Evolutionary conservation across 257 asterid genomes (phyloP).

Genomic region (Przewalskia tangutica): DNA sequence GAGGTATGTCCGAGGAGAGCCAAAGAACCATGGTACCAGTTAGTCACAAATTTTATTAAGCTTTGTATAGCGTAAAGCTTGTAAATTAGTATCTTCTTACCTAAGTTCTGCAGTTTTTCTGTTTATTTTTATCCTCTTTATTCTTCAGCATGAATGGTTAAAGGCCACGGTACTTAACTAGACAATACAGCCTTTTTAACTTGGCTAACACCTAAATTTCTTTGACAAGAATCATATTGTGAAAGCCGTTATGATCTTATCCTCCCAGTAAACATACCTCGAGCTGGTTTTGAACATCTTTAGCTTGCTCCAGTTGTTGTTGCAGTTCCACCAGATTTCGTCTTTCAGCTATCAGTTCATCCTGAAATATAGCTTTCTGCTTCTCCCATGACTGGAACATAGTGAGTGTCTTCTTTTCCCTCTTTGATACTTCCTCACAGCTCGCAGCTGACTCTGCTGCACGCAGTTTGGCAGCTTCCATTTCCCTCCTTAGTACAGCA

Average conservation of each 20-base stretch:
- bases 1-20: background rate
- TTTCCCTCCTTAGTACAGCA: conserved; percentile 50
- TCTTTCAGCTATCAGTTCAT: conserved; percentile 68
- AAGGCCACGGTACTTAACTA: background rate
- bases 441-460: conserved; percentile 72
- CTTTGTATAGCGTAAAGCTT: background rate
- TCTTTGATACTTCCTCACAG: conserved; percentile 61
- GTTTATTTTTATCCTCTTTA: background rate
- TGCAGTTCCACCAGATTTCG: conserved; percentile 34
- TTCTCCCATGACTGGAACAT: conserved; percentile 85
- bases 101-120: background rate
- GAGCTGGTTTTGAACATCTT: conserved; percentile 41
- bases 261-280: conserved; percentile 46
- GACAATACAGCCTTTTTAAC: background rate
- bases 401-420: conserved; percentile 65
- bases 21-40: background rate
- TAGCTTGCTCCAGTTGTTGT: conserved; percentile 50
- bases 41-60: background rate
- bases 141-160: background rate
- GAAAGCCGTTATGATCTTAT: background rate
- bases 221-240: background rate
- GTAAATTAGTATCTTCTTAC: background rate
- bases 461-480: conserved; percentile 67
- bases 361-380: conserved; percentile 60
- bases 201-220: background rate